Evolutionary conservation across 495 filamentous ascomycete genomes (phyloP).

Genomic region (Entonaema liquescens): DNA sequence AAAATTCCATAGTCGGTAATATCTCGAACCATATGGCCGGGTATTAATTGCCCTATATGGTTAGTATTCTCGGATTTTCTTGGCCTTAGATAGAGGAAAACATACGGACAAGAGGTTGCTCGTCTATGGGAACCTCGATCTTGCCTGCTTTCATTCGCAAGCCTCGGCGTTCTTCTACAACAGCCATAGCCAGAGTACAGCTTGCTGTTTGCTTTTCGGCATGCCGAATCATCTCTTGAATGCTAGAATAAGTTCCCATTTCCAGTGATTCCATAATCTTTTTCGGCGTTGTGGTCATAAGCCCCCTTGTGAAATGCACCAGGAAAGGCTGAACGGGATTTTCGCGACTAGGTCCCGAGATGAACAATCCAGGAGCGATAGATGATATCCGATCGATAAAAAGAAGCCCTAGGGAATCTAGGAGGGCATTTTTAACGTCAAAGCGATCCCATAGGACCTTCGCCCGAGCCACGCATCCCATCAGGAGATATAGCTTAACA

Average conservation of each 20-base stretch:
- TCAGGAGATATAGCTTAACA: conserved; percentile 55
- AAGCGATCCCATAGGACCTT: conserved; percentile 54
- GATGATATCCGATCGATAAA: conserved; percentile 62
- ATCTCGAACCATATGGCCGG: conserved; percentile 47
- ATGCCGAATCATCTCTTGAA: conserved; percentile 51
- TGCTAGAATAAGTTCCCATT: conserved; percentile 55
- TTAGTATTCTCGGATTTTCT: conserved; percentile 22
- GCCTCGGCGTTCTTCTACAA: conserved; percentile 57
- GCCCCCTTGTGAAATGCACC: conserved; percentile 48
- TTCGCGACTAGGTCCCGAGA: conserved; percentile 4
- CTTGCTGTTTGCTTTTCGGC: conserved; percentile 51
- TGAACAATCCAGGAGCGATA: conserved; percentile 57
- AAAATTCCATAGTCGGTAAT: conserved; percentile 56
- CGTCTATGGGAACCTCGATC: conserved; percentile 49
- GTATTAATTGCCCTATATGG: conserved; percentile 30
- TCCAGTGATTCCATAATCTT: conserved; percentile 55
- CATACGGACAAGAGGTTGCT: conserved; percentile 52
- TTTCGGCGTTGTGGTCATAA: conserved; percentile 50
- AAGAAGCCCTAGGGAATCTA: conserved; percentile 57
- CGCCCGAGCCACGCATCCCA: conserved; percentile 55
- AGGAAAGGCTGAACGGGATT: conserved; percentile 42
- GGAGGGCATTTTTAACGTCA: conserved; percentile 59
- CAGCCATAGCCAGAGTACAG: conserved; percentile 53
- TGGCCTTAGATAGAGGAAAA: conserved; percentile 9
- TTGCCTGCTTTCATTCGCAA: conserved; percentile 48